Conservation (phyloP, 2,329 filamentous ascomycete species). For the Thermoascus crustaceus region DNA sequence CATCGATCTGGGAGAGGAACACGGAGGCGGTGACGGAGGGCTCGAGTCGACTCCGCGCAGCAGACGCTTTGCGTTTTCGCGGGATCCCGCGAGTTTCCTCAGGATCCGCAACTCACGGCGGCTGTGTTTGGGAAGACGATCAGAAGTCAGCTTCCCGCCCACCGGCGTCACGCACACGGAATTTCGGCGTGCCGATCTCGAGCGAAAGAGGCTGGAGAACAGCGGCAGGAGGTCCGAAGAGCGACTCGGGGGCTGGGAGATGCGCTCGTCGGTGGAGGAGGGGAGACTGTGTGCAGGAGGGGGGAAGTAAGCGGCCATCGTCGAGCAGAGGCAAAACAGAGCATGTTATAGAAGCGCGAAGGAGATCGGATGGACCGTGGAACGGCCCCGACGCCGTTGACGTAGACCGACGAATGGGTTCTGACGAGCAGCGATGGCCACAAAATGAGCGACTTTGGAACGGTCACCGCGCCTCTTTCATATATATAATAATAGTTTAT, state of each 20-base stretch:
- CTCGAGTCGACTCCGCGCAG: constrained; percentile 30
- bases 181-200: constrained; percentile 19
- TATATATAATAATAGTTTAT: too few species aligned
- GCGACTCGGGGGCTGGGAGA: constrained; percentile 12
- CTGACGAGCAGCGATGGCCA: neutral
- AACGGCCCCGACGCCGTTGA: neutral
- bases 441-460: neutral
- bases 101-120: constrained; percentile 21
- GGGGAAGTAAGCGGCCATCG: constrained; percentile 24
- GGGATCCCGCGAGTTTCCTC: constrained; percentile 37
- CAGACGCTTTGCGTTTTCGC: constrained; percentile 41
- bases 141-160: constrained; percentile 11
- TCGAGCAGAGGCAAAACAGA: constrained; percentile 10
- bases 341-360: constrained; percentile 10
- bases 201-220: constrained; percentile 16
- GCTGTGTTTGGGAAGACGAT: constrained; percentile 19
- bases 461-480: too few species aligned
- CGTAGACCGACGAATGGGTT: neutral
- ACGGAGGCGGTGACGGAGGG: constrained; percentile 11
- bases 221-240: constrained; percentile 14
- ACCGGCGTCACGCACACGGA: constrained; percentile 12
- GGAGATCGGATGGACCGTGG: neutral
- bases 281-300: constrained; percentile 19
- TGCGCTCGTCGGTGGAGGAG: constrained; percentile 12
- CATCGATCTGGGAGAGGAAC: constrained; percentile 17